phyloP scores from a whole-genome alignment of 495 filamentous ascomycete genomes.

The Ascobolus immersus region DNA sequence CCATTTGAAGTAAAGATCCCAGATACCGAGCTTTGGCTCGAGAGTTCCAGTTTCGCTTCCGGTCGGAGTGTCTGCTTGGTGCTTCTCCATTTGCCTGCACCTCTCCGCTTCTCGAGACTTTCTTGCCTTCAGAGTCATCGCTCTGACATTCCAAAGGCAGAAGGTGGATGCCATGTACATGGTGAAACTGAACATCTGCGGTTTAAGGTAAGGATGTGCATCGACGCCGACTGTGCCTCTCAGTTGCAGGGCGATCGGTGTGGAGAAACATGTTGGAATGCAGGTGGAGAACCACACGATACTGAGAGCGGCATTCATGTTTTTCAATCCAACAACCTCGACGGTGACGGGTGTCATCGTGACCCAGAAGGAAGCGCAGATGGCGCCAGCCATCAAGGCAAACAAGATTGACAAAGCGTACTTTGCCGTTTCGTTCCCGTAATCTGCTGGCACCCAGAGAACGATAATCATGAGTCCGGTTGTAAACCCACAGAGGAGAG shows the following conservation, averaged over 20 bases:
- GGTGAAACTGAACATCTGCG: no score
- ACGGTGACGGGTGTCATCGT: conserved; percentile 31
- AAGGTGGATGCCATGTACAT: no score
- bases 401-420: conserved; percentile 28
- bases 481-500: conserved; percentile 31
- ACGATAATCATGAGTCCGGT: conserved; percentile 34
- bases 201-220: no score
- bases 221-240: no score
- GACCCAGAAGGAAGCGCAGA: conserved; percentile 41
- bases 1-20: no score
- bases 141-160: no score
- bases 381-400: conserved; percentile 30
- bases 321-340: conserved; percentile 25
- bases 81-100: no score
- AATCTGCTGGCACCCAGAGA: conserved; percentile 38
- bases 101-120: no score
- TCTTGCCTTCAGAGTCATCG: no score
- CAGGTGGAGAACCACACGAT: conserved; percentile 39
- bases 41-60: no score
- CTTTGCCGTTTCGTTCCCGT: conserved; percentile 30
- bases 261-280: conserved; percentile 27
- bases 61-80: no score
- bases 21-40: no score
- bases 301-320: conserved; percentile 34
- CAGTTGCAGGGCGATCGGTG: conserved; percentile 19